phyloP scores from a whole-genome alignment of 495 filamentous ascomycete genomes.

The Poronia punctata region DNA sequence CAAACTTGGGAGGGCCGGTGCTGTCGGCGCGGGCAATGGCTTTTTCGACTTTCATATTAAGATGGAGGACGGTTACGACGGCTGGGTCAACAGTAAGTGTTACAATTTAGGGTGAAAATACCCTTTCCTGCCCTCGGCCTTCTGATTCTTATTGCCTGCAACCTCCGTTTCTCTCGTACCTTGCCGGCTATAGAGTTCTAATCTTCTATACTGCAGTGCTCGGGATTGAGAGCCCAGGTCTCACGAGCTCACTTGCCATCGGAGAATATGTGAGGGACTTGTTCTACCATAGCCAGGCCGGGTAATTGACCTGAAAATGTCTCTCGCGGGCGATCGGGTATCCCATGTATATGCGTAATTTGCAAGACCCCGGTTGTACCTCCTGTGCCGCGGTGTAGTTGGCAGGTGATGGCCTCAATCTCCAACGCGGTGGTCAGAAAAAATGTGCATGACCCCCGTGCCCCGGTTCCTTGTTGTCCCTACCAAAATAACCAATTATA shows the following conservation, averaged over 20 bases:
- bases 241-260: constrained; percentile 87
- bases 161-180: neutral
- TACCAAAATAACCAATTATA: too few species aligned
- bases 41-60: constrained; percentile 84
- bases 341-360: too few species aligned
- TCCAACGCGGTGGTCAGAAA: too few species aligned
- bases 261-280: constrained; percentile 71
- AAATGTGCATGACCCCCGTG: too few species aligned
- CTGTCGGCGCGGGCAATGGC: constrained; percentile 48
- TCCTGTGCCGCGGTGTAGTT: too few species aligned
- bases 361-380: too few species aligned
- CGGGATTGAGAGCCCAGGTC: constrained; percentile 90
- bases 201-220: constrained; percentile 46
- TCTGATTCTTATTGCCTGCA: neutral
- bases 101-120: neutral
- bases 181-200: too few species aligned
- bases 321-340: too few species aligned
- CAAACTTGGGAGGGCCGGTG: constrained; percentile 61
- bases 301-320: too few species aligned
- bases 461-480: too few species aligned
- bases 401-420: too few species aligned
- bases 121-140: neutral
- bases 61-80: constrained; percentile 71
- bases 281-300: constrained; percentile 48
- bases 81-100: constrained; percentile 68